Conservation (phyloP, 306 rosid species). For the Cucurbita moschata region DNA sequence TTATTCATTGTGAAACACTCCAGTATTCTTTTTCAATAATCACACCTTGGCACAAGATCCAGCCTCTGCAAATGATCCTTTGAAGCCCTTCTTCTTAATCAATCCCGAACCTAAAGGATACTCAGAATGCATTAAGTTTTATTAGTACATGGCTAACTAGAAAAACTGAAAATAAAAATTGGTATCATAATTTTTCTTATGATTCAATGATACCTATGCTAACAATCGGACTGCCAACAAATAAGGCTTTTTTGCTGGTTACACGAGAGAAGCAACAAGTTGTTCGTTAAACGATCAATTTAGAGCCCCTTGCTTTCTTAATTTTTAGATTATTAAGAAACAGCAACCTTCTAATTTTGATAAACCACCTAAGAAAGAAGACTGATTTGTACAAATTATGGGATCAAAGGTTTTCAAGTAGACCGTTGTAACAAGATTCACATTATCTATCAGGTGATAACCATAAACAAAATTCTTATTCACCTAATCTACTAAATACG, state of each 20-base stretch:
- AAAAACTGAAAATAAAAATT: background rate
- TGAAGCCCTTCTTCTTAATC: constrained; percentile 78
- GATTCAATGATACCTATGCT: background rate
- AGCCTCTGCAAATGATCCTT: constrained; percentile 80
- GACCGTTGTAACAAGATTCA: background rate
- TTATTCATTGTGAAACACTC: background rate
- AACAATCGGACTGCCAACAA: background rate
- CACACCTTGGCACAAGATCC: constrained; percentile 78
- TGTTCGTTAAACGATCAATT: background rate
- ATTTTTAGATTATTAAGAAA: background rate
- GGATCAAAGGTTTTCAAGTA: background rate
- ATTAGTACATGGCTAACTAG: background rate
- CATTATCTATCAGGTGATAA: background rate
- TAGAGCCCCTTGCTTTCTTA: background rate
- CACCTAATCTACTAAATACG: background rate
- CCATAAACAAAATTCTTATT: background rate
- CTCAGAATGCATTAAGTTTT: background rate
- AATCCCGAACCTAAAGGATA: constrained; percentile 69
- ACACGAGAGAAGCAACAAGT: background rate
- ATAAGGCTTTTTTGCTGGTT: background rate
- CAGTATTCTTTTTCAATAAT: background rate
- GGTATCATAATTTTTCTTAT: background rate
- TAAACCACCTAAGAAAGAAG: background rate
- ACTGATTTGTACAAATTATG: background rate
- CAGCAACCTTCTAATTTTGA: background rate